Conservation (phyloP, 805 yeast genomes). For the Hanseniaspora valbyensis region DNA sequence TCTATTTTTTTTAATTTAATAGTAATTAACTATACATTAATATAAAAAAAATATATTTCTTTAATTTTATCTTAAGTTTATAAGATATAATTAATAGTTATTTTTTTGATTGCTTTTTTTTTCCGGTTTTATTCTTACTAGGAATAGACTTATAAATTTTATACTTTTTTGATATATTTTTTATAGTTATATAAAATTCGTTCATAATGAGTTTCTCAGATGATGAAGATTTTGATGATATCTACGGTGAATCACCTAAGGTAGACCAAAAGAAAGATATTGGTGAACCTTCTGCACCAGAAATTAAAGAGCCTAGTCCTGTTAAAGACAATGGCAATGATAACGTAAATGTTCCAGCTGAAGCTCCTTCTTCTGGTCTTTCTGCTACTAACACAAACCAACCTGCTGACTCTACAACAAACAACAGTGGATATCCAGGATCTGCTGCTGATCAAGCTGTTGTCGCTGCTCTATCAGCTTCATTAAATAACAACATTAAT, state of each 20-base stretch:
- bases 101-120: background rate
- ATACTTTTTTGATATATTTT: slow-evolving; percentile 21
- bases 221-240: slow-evolving; percentile 93
- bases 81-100: background rate
- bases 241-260: slow-evolving; percentile 40
- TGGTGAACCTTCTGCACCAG: background rate
- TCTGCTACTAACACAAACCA: background rate
- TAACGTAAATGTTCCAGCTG: background rate
- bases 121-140: slow-evolving; percentile 17
- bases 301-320: background rate
- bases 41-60: no score
- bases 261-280: slow-evolving; percentile 18
- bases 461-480: slow-evolving; percentile 7
- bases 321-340: background rate
- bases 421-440: slow-evolving; percentile 9
- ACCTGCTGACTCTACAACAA: slow-evolving; percentile 19
- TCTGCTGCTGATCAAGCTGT: slow-evolving; percentile 19
- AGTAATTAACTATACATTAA: no score
- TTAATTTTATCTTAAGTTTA: no score
- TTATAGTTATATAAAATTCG: slow-evolving; percentile 20
- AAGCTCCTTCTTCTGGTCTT: background rate
- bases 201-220: slow-evolving; percentile 52
- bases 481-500: background rate
- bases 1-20: no score
- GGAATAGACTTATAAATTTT: slow-evolving; percentile 18